A percentile compares a stretch with the other conserved stretches of the same genome.
phyloP scores from a whole-genome alignment of 768 basidiomycete genomes.

The Amanita brunnescens region DNA sequence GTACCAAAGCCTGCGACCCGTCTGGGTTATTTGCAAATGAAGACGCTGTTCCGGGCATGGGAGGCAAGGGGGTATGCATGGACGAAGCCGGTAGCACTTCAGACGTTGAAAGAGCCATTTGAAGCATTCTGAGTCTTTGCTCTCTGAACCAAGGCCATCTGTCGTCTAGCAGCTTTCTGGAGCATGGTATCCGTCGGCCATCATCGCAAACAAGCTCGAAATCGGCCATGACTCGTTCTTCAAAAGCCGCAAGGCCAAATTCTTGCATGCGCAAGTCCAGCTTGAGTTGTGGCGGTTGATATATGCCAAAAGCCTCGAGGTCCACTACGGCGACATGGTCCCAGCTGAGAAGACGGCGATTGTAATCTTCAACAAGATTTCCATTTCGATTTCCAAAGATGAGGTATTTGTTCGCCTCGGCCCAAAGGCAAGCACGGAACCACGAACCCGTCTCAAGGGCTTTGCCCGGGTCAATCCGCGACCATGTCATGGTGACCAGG shows the following conservation, averaged over 20 bases:
- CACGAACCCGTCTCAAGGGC: slow-evolving; percentile 84
- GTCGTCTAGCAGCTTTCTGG: slow-evolving; percentile 75
- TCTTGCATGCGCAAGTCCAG: slow-evolving; percentile 71
- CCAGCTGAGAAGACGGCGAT: slow-evolving; percentile 84
- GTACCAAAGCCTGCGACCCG: slow-evolving; percentile 3
- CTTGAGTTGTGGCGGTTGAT: slow-evolving; percentile 69
- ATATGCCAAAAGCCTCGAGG: slow-evolving; percentile 92
- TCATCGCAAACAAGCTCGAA: slow-evolving; percentile 93
- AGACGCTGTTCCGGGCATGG: slow-evolving; percentile 40
- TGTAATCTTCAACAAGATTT: slow-evolving; percentile 88
- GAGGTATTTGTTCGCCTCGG: slow-evolving; percentile 74
- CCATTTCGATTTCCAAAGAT: slow-evolving; percentile 88
- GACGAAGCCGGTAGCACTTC: slow-evolving; percentile 51
- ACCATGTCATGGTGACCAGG: slow-evolving; percentile 74
- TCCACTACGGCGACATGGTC: slow-evolving; percentile 88
- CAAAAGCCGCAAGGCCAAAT: slow-evolving; percentile 75
- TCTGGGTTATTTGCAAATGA: slow-evolving; percentile 26
- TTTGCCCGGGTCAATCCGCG: slow-evolving; percentile 81
- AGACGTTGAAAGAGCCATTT: slow-evolving; percentile 46
- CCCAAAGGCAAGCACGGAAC: slow-evolving; percentile 89
- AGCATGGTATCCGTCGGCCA: slow-evolving; percentile 73
- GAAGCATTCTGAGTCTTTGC: slow-evolving; percentile 51
- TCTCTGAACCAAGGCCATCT: slow-evolving; percentile 95
- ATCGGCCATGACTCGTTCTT: slow-evolving; percentile 75
- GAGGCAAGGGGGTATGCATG: slow-evolving; percentile 56